Evolutionary conservation across 2,329 filamentous ascomycete species (phyloP).

Genomic region (Hypoxylon sp.): DNA sequence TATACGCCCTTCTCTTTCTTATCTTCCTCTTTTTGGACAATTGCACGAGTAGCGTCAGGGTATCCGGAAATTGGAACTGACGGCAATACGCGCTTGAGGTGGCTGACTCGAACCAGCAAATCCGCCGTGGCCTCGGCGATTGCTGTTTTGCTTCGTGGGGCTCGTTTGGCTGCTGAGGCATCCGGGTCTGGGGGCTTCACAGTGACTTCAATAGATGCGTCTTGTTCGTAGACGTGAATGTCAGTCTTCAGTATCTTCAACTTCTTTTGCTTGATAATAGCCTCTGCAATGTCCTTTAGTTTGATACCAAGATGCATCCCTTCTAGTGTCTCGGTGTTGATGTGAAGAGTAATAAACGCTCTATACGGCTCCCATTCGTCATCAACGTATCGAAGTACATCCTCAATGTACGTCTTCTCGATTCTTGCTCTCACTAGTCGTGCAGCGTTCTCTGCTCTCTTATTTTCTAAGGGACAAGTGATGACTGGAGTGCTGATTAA

Average conservation of each 20-base stretch:
- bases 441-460: slow-evolving; percentile 81
- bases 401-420: slow-evolving; percentile 91
- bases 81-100: slow-evolving; percentile 85
- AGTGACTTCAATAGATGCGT: slow-evolving; percentile 77
- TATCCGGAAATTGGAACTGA: slow-evolving; percentile 91
- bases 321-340: slow-evolving; percentile 83
- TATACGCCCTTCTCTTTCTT: slow-evolving; percentile 58
- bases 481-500: slow-evolving; percentile 95
- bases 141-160: slow-evolving; percentile 61
- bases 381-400: slow-evolving; percentile 84
- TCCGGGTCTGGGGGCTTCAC: slow-evolving; percentile 70
- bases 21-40: slow-evolving; percentile 84
- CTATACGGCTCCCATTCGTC: slow-evolving; percentile 86
- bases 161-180: slow-evolving; percentile 60
- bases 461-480: slow-evolving; percentile 84
- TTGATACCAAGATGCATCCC: slow-evolving; percentile 86
- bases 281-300: slow-evolving; percentile 77
- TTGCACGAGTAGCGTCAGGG: slow-evolving; percentile 84
- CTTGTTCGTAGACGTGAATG: slow-evolving; percentile 68
- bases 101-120: slow-evolving; percentile 83
- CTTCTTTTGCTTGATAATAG: slow-evolving; percentile 85
- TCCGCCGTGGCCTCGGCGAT: slow-evolving; percentile 69
- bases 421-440: slow-evolving; percentile 92
- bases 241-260: slow-evolving; percentile 80
- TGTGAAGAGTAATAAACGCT: slow-evolving; percentile 82